Evolutionary conservation across 345 rosid genomes (phyloP), one percentile per base, ranked within the genome.

Genomic region (Linum usitatissimum): DNA sequence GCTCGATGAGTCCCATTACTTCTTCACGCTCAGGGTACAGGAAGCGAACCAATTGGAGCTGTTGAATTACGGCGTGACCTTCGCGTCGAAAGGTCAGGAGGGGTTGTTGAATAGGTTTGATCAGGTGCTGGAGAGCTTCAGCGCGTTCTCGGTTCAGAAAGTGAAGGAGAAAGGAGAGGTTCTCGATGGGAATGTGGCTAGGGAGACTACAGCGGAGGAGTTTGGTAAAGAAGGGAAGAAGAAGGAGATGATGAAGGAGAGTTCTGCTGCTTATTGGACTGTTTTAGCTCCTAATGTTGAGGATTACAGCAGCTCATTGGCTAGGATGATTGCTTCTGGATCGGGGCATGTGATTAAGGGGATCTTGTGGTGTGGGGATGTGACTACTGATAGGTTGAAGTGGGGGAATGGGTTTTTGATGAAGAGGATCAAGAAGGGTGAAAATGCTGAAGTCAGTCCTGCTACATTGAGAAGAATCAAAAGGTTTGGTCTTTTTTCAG

Each of bases 281-380:
- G 81, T 88, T 10, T 68, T 90, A 77, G 99, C 97, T 23, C 99
- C 99, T 1, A 93, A 93, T 59, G 87, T 93, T 30, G 97, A 93
- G 81, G 97, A 90, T 5, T 93, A 93, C 3, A 84, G 90, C 34
- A 64, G 79, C 18, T 63, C 70, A 15, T 78, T 78, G 5, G 86
- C 99, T 0, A 83, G 80, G 76, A 19, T 76, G 79, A 93, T 93
- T 59, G 96, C 99, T 0, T 77, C 91, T 0, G 99, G 99, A 23
- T 90, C 99, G 0, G 92, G 97, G 64, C 90, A 88, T 68, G 39
- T 93, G 69, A 83, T 93, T 3, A 82, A 73, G 77, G 99, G 99
- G 75, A 86, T 90, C 39, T 63, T 93, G 38, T 93, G 99, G 96
- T 86, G 94, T 67, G 99, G 99, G 0, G 92, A 93, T 72, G 87